phyloP scores from a whole-genome alignment of 768 basidiomycete genomes.

The Phaeolepiota aurea region DNA sequence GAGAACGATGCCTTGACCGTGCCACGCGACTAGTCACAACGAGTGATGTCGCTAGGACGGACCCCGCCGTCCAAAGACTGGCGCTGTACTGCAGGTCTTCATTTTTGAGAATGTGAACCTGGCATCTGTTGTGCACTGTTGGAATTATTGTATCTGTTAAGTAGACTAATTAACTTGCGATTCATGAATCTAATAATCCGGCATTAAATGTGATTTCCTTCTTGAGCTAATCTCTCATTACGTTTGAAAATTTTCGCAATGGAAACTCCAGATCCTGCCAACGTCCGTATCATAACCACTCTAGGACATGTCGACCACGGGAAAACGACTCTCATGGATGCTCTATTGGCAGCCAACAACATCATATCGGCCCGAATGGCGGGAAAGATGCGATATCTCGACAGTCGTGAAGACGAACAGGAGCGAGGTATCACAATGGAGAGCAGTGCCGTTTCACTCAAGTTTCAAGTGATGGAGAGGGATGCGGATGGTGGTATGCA shows the following conservation, averaged over 20 bases:
- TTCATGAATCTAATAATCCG: not conserved
- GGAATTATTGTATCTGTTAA: no score
- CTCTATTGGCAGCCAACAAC: conserved; percentile 92
- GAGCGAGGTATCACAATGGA: conserved; percentile 99
- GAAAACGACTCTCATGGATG: conserved; percentile 93
- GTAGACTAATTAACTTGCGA: no score
- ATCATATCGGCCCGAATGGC: conserved; percentile 94
- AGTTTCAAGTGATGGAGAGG: conserved; percentile 72
- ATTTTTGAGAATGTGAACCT: no score
- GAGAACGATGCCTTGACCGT: no score
- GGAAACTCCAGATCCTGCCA: conserved; percentile 30
- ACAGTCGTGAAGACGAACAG: conserved; percentile 95
- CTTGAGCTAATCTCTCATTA: conserved; percentile 4
- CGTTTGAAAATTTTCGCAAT: no score
- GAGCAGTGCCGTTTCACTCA: conserved; percentile 86
- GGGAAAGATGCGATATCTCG: conserved; percentile 92
- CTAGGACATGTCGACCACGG: conserved; percentile 94
- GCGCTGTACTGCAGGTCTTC: no score
- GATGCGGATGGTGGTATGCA: conserved; percentile 47
- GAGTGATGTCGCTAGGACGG: no score
- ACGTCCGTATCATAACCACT: conserved; percentile 75
- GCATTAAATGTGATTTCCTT: not conserved
- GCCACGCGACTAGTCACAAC: no score
- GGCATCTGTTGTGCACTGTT: no score
- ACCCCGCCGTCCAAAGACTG: no score